Evolutionary conservation across 768 basidiomycete genomes (phyloP), one percentile per base, ranked within the genome.

Genomic region (Boletus pseudo-olivaceus): DNA sequence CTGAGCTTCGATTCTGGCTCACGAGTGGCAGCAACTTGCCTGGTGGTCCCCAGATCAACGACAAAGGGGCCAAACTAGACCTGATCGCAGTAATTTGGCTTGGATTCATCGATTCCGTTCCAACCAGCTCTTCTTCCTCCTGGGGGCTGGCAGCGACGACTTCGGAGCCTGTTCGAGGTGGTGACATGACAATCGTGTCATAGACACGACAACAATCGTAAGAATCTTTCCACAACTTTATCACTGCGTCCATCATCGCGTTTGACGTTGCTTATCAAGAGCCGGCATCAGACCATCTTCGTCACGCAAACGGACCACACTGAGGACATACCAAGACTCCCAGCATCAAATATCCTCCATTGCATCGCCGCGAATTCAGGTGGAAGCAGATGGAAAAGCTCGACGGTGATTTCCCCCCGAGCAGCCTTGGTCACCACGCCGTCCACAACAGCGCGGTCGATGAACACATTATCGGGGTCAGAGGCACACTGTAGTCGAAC

Each of bases 11-110:
- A 11, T 34, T n/a, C 12, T 26, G 4, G 4, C n/a, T 37, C 27
- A 14, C 7, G 15, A 5, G 3, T 11, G 37, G 2, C 15, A 49
- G 1, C 29, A 39, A 40, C 50, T 35, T 39, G 82, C 85, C 83
- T 56, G 85, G 85, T 9, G 85, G 84, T 4, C 85, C 84, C 85
- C 85, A 87, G 7, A 87, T 85, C 38, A 87, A 62, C 30, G 82
- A 79, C 29, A 85, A 62, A 10, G 67, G 74, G 0, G 73, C 70
- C 33, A 69, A 59, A 55, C 75, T 78, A 0, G 81, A 77, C 17
- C 62, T 59, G 26, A 85, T 75, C 0, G 85, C 85, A 9, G 50
- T 51, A 10, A 72, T 61, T 65, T 88, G 86, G 62, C 83, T 86
- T 12, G 68, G 72, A 52, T 87, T 87, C 53, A 87, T 65, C 15